These are phyloP conservation scores for Colletotrichum sp. DNA, from an alignment of 2,329 filamentous ascomycete species.

Conservation along the genomic window DNA sequence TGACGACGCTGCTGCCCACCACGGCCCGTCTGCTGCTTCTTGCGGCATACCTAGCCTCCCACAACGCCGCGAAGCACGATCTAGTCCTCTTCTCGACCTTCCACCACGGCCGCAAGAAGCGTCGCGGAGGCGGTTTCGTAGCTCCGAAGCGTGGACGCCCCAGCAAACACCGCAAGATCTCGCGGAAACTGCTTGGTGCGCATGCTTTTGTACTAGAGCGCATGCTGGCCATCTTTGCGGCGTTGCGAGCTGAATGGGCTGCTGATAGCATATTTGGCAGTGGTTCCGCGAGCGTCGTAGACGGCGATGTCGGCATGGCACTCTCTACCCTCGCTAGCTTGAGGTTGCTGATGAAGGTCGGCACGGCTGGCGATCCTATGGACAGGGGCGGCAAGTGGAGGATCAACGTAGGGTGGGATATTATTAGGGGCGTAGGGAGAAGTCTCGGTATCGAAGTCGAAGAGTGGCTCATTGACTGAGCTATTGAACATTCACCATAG, in stretches of 20 bases:
- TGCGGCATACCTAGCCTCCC: slow-evolving; percentile 80
- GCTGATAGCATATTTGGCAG: slow-evolving; percentile 40
- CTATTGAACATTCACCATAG: background rate
- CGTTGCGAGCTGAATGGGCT: slow-evolving; percentile 64
- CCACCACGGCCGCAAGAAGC: slow-evolving; percentile 56
- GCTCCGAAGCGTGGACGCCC: slow-evolving; percentile 32
- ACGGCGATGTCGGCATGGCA: slow-evolving; percentile 65
- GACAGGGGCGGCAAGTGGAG: slow-evolving; percentile 78
- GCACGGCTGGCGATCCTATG: slow-evolving; percentile 65
- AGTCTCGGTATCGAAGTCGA: slow-evolving; percentile 80
- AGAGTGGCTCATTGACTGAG: slow-evolving; percentile 74
- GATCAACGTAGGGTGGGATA: slow-evolving; percentile 81
- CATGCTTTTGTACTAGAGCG: slow-evolving; percentile 80
- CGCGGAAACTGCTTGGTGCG: slow-evolving; percentile 77
- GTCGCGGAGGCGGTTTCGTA: slow-evolving; percentile 52
- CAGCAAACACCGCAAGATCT: slow-evolving; percentile 72
- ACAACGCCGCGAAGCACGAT: slow-evolving; percentile 79
- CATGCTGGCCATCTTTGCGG: slow-evolving; percentile 78
- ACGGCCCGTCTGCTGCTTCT: slow-evolving; percentile 77
- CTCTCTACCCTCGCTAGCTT: slow-evolving; percentile 77
- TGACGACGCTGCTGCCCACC: slow-evolving; percentile 68
- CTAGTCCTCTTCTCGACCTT: slow-evolving; percentile 77
- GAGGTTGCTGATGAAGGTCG: slow-evolving; percentile 70
- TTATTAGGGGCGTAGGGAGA: slow-evolving; percentile 71
- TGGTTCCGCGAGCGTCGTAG: slow-evolving; percentile 41